Evolutionary conservation across 2,329 filamentous ascomycete genomes (phyloP), one percentile per base, ranked within the genome.

Genomic region (Ophiocordyceps robertsii): DNA sequence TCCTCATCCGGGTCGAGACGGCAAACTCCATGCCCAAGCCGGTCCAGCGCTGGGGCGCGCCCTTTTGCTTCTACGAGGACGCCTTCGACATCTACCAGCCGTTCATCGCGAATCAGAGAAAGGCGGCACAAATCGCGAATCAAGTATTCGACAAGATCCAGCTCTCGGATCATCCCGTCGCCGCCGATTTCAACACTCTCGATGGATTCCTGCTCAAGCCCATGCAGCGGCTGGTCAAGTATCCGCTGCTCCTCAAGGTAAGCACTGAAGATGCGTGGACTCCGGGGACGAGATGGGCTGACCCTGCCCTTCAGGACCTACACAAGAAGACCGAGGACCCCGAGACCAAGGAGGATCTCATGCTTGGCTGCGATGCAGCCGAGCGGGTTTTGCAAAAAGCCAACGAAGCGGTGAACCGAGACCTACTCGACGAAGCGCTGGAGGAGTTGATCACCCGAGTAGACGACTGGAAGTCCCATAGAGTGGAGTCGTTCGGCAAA

Each of bases 381-480:
- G 84, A 88, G 51, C 74, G 82, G 41, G 84, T 95, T 0, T 70
- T 96, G 29, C 77, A 80, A 48, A 82, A 85, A 52, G 90, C 90
- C 6, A 95, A 96, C 57, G 82, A 89, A 44, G 90, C 89, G 5
- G 87, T 98, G 37, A 84, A 93, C 57, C 82, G 84, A 40, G 87
- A 95, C 56, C 75, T 95, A 41, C 72, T 93, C 41, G 76, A 83
- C 39, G 84, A 92, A 55, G 88, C 89, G 6, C 69, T 95, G 10
- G 78, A 84, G 46, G 92, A 96, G 46, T 71, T 98, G 24, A 80
- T 82, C 46, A 66, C 66, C 42, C 74, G 92, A 40, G 90, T 98
- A 1, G 92, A 96, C 56, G 92, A 98, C 59, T 98, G 92, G 92
- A 96, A 95, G 63, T 85, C 83, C 41, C 85, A 96, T 57, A 79